Evolutionary conservation across 108 stramenopile genomes (phyloP).

Genomic region (Fragilariopsis cylindrus): DNA sequence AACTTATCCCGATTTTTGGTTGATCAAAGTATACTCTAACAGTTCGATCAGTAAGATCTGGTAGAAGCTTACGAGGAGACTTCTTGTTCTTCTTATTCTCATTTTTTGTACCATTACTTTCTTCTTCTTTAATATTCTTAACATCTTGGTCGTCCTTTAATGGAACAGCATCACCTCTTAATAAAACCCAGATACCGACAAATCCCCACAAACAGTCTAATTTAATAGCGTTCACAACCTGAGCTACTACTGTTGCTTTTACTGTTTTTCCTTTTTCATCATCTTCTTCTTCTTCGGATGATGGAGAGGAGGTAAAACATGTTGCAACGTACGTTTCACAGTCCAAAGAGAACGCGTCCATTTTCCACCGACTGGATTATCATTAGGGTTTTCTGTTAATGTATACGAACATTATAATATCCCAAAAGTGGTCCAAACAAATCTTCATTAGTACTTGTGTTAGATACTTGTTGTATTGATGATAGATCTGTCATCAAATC

Average conservation of each 20-base stretch:
- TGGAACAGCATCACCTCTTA: constrained; percentile 75
- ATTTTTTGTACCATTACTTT: neutral
- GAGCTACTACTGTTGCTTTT: constrained; percentile 41
- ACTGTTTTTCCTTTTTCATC: neutral
- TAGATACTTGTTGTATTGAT: neutral
- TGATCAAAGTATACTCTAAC: constrained; percentile 69
- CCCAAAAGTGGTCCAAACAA: constrained; percentile 57
- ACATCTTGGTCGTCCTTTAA: constrained; percentile 22
- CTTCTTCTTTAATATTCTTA: neutral
- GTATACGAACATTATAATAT: constrained; percentile 65
- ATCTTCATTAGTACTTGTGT: neutral
- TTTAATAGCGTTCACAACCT: constrained; percentile 71
- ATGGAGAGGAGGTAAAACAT: constrained; percentile 54
- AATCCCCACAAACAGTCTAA: constrained; percentile 56
- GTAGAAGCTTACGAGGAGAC: constrained; percentile 10
- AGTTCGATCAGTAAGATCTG: constrained; percentile 50
- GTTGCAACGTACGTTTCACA: constrained; percentile 62
- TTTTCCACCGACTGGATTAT: constrained; percentile 81
- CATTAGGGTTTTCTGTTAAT: constrained; percentile 39
- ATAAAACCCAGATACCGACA: constrained; percentile 47
- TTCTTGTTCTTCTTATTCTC: neutral
- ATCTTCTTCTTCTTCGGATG: neutral
- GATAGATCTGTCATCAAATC: constrained; percentile 1
- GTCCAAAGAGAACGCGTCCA: constrained; percentile 69
- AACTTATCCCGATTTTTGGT: constrained; percentile 65